Percentiles rank a stretch among this genome's conserved stretches.
These are phyloP conservation scores for Solanum pennellii DNA, from an alignment of 257 asterid species.

Conservation along the genomic window DNA sequence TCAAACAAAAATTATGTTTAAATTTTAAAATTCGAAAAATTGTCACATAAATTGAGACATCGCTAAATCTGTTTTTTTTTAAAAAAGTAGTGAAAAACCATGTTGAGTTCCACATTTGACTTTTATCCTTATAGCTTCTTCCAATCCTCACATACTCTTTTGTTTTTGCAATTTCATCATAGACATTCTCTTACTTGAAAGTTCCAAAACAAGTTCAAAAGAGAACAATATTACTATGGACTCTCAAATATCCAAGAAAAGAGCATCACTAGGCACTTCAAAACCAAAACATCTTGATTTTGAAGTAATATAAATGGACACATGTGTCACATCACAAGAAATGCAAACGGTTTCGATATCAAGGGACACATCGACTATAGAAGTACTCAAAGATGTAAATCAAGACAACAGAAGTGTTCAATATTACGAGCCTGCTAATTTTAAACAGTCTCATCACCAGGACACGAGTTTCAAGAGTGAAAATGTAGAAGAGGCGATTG, in stretches of 20 bases:
- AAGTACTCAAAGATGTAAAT: neutral
- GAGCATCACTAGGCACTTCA: neutral
- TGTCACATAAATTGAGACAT: neutral
- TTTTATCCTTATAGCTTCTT: constrained; percentile 36
- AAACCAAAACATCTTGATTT: neutral
- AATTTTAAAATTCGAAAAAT: too few relatives aligned
- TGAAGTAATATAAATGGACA: neutral
- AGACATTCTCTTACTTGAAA: constrained; percentile 30
- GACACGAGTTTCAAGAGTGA: neutral
- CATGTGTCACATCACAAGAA: neutral
- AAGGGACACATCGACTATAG: neutral
- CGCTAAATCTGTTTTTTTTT: neutral
- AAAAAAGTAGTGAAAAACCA: neutral
- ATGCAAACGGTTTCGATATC: neutral
- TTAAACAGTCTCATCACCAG: neutral
- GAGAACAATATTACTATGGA: neutral
- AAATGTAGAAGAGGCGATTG: neutral
- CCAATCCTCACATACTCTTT: constrained; percentile 42
- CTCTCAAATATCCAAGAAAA: neutral
- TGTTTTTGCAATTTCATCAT: constrained; percentile 56
- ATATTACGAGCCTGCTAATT: neutral
- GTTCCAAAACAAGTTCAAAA: constrained; percentile 14
- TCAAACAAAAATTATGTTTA: too few relatives aligned
- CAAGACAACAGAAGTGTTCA: neutral
- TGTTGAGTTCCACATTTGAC: constrained; percentile 39